Conservation (phyloP, 352 stramenopile genomes). For the Globisporangium cystogenes region DNA sequence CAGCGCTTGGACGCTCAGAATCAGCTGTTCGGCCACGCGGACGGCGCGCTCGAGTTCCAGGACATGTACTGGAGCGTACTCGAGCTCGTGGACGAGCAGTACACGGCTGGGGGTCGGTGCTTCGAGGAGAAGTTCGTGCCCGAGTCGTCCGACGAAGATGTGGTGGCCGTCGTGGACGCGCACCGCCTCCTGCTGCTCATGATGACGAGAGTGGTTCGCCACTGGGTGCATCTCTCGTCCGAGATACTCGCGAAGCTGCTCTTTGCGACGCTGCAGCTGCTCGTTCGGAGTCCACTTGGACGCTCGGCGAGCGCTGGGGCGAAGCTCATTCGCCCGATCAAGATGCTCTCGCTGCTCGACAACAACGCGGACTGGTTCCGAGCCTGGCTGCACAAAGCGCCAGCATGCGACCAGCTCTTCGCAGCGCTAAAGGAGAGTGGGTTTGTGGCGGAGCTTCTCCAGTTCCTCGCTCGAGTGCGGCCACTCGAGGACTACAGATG, state of each 20-base stretch:
- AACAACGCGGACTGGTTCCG: slow-evolving; percentile 33
- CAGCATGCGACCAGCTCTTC: slow-evolving; percentile 31
- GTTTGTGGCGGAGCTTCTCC: slow-evolving; percentile 30
- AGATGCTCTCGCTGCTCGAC: slow-evolving; percentile 29
- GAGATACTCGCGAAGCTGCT: slow-evolving; percentile 38
- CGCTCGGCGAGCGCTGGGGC: slow-evolving; percentile 18
- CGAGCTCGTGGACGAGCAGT: slow-evolving; percentile 26
- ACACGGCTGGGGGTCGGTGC: slow-evolving; percentile 20
- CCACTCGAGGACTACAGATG: slow-evolving; percentile 18
- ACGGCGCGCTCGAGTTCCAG: slow-evolving; percentile 42
- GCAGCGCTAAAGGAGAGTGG: slow-evolving; percentile 24
- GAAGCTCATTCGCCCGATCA: slow-evolving; percentile 17
- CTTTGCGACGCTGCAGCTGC: slow-evolving; percentile 34
- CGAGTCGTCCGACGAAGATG: slow-evolving; percentile 2
- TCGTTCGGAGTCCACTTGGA: slow-evolving; percentile 30
- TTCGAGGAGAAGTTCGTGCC: slow-evolving; percentile 18
- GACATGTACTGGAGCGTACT: slow-evolving; percentile 47
- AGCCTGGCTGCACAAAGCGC: slow-evolving; percentile 38
- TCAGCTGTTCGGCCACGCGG: slow-evolving; percentile 30
- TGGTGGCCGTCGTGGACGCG: slow-evolving; percentile 22
- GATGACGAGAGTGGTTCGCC: slow-evolving; percentile 22
- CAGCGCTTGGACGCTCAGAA: slow-evolving; percentile 10
- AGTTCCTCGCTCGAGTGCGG: slow-evolving; percentile 30
- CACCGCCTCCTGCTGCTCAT: slow-evolving; percentile 37
- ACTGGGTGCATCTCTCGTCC: slow-evolving; percentile 55